phyloP scores from a whole-genome alignment of 2,329 filamentous ascomycete species.

The Fusarium sp. region DNA sequence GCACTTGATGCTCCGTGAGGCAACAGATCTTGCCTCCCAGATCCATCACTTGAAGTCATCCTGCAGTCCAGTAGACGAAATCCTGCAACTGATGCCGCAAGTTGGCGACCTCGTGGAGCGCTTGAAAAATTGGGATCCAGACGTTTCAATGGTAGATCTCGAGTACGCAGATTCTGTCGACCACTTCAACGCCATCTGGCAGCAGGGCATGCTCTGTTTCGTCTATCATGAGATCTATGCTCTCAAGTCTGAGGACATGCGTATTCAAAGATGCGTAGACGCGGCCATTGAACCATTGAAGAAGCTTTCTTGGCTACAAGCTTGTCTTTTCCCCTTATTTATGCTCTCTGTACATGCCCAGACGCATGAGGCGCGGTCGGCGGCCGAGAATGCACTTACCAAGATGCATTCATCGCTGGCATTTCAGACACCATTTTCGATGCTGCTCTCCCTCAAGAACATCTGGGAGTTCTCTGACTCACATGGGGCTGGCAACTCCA shows the following conservation, averaged over 20 bases:
- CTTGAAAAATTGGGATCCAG: background rate
- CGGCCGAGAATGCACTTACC: background rate
- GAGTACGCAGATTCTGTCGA: background rate
- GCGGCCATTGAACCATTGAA: background rate
- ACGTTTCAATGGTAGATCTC: background rate
- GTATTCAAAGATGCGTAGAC: background rate
- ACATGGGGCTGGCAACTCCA: background rate
- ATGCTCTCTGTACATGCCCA: constrained; percentile 6
- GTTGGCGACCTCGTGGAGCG: background rate
- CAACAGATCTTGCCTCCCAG: background rate
- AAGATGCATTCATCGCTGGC: background rate
- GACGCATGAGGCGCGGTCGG: background rate
- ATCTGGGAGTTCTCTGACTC: background rate
- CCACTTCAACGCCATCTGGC: constrained; percentile 2
- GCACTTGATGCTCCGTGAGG: constrained; percentile 7
- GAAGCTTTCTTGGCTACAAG: background rate
- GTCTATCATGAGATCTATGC: constrained; percentile 5
- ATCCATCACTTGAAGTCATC: background rate
- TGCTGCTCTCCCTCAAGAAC: background rate
- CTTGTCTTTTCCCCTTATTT: background rate
- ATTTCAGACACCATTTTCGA: background rate
- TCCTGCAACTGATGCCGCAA: background rate
- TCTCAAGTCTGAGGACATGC: background rate
- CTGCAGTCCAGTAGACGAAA: background rate
- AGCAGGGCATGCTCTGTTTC: constrained; percentile 2